These are phyloP conservation scores for Verticillium nubilum DNA, from an alignment of 2,329 filamentous ascomycete genomes.

Conservation along the genomic window DNA sequence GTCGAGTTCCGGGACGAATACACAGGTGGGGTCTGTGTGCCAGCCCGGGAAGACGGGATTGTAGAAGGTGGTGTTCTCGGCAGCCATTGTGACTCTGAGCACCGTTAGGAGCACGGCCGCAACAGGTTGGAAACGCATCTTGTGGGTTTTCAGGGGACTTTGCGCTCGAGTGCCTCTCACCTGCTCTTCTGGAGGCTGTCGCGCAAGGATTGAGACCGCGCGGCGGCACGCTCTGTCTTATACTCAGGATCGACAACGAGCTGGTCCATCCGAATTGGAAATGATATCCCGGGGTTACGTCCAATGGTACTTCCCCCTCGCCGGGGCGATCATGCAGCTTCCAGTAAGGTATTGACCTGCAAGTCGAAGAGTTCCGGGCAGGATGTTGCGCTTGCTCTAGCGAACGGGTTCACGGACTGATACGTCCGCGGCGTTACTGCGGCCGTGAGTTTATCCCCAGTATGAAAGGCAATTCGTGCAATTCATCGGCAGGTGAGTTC, in stretches of 20 bases:
- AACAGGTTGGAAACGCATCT: background rate
- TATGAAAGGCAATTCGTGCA: background rate
- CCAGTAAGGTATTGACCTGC: background rate
- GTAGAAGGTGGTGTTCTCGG: slow-evolving; percentile 17
- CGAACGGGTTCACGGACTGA: background rate
- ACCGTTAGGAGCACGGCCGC: background rate
- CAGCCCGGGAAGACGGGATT: slow-evolving; percentile 46
- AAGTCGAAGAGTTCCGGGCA: background rate
- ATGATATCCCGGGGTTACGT: no score
- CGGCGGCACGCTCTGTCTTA: background rate
- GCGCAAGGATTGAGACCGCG: background rate
- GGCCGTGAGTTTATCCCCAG: background rate
- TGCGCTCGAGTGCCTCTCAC: background rate
- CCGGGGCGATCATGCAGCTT: no score
- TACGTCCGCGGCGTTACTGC: background rate
- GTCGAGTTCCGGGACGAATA: slow-evolving; percentile 29
- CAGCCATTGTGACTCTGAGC: background rate
- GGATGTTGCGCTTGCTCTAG: background rate
- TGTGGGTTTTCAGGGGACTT: background rate
- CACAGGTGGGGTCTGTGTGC: slow-evolving; percentile 42
- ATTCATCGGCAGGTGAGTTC: background rate
- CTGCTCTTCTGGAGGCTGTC: background rate
- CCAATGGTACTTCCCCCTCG: no score
- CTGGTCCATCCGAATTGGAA: background rate
- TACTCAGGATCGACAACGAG: background rate